A percentile compares a stretch with the other conserved stretches of the same genome.
Evolutionary conservation across 192 early-diverging fungal species (phyloP).

Genomic region (Funneliformis geosporum): DNA sequence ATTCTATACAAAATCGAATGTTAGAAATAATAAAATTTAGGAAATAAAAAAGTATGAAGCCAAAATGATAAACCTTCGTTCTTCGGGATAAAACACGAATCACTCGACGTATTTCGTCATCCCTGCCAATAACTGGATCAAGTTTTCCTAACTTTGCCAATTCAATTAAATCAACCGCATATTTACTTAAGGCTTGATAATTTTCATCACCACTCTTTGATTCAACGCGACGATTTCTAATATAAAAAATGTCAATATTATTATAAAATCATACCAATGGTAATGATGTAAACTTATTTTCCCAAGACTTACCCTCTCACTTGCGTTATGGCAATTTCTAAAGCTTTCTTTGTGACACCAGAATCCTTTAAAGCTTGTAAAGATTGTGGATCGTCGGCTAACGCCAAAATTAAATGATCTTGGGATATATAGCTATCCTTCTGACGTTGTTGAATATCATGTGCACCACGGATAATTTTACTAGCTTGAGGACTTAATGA

Average conservation of each 20-base stretch:
- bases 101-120: slow-evolving; percentile 94
- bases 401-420: slow-evolving; percentile 87
- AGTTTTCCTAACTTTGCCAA: slow-evolving; percentile 87
- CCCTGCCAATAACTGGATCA: slow-evolving; percentile 95
- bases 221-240: slow-evolving; percentile 82
- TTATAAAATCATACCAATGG: not conserved
- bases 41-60: too few relatives aligned
- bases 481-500: slow-evolving; percentile 60
- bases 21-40: not conserved
- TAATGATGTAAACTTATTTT: not conserved
- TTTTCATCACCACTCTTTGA: slow-evolving; percentile 81
- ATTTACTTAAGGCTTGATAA: slow-evolving; percentile 93
- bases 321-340: slow-evolving; percentile 76
- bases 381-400: slow-evolving; percentile 69
- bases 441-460: slow-evolving; percentile 81
- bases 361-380: slow-evolving; percentile 63
- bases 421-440: slow-evolving; percentile 87
- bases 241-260: not conserved
- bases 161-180: slow-evolving; percentile 85
- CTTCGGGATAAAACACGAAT: slow-evolving; percentile 89
- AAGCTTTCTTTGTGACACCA: slow-evolving; percentile 66
- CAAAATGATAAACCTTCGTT: slow-evolving; percentile 59
- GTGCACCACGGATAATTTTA: slow-evolving; percentile 71
- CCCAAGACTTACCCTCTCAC: slow-evolving; percentile 46
- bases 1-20: slow-evolving; percentile 45